Evolutionary conservation across 352 stramenopile genomes (phyloP).

Genomic region (Globisporangium viniferum): DNA sequence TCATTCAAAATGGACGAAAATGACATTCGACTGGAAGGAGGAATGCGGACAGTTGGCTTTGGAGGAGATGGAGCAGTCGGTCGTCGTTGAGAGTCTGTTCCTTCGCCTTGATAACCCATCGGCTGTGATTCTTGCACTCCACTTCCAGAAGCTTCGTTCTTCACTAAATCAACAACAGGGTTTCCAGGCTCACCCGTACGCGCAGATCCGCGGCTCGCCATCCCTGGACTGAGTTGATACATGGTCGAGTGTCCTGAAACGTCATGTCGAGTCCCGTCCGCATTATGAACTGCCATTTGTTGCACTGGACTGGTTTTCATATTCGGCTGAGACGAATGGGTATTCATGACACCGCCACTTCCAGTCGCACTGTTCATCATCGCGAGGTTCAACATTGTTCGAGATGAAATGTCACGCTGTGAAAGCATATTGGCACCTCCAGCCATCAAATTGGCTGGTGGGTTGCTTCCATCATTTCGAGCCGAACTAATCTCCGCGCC

Average conservation of each 20-base stretch:
- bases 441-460: slow-evolving; percentile 16
- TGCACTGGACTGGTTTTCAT: slow-evolving; percentile 17
- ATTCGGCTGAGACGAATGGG: slow-evolving; percentile 17
- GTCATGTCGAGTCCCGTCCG: slow-evolving; percentile 10
- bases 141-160: slow-evolving; percentile 1
- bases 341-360: slow-evolving; percentile 9
- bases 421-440: slow-evolving; percentile 18
- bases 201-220: background rate
- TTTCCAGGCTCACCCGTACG: background rate
- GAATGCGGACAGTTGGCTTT: slow-evolving; percentile 24
- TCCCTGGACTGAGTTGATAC: slow-evolving; percentile 17
- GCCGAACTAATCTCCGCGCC: slow-evolving; percentile 6
- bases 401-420: slow-evolving; percentile 43
- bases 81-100: background rate
- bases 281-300: slow-evolving; percentile 1
- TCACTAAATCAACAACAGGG: background rate
- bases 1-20: slow-evolving; percentile 89
- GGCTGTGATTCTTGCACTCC: background rate
- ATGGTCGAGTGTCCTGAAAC: background rate
- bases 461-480: slow-evolving; percentile 9
- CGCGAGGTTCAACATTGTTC: slow-evolving; percentile 52
- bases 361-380: slow-evolving; percentile 40
- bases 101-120: slow-evolving; percentile 1
- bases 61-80: slow-evolving; percentile 10
- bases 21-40: slow-evolving; percentile 76